Conservation (phyloP, 306 rosid species). For the Erythrophleum fordii region DNA sequence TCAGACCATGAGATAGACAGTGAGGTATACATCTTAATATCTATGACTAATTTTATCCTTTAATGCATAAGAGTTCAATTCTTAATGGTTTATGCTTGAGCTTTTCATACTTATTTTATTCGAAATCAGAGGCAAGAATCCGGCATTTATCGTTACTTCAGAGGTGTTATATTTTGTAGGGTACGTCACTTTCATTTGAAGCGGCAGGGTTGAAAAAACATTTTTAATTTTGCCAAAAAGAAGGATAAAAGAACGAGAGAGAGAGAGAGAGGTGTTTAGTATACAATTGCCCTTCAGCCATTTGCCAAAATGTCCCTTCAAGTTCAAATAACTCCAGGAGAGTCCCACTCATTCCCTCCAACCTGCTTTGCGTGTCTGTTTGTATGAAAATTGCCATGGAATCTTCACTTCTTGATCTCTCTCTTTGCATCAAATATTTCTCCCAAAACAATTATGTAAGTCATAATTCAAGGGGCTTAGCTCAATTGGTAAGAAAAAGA, state of each 20-base stretch:
- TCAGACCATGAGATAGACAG: background rate
- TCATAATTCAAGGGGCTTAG: background rate
- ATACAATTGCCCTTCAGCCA: slow-evolving; percentile 19
- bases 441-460: background rate
- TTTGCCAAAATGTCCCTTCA: slow-evolving; percentile 13
- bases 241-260: background rate
- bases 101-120: slow-evolving; percentile 21
- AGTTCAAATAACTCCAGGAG: slow-evolving; percentile 20
- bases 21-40: background rate
- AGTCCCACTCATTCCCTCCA: background rate
- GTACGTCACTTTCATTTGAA: slow-evolving; percentile 11
- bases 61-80: background rate
- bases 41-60: background rate
- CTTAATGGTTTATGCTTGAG: background rate
- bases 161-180: background rate
- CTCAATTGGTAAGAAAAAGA: too few relatives aligned
- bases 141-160: slow-evolving; percentile 16
- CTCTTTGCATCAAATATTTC: background rate
- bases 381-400: background rate
- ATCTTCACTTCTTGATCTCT: slow-evolving; percentile 22
- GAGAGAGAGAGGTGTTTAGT: background rate
- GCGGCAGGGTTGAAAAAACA: slow-evolving; percentile 14
- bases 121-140: slow-evolving; percentile 3
- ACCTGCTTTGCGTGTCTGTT: slow-evolving; percentile 14
- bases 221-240: too few relatives aligned